Percentiles rank a stretch among this genome's conserved stretches.
Evolutionary conservation across 768 basidiomycete genomes (phyloP).

Genomic region (Russula sp.): DNA sequence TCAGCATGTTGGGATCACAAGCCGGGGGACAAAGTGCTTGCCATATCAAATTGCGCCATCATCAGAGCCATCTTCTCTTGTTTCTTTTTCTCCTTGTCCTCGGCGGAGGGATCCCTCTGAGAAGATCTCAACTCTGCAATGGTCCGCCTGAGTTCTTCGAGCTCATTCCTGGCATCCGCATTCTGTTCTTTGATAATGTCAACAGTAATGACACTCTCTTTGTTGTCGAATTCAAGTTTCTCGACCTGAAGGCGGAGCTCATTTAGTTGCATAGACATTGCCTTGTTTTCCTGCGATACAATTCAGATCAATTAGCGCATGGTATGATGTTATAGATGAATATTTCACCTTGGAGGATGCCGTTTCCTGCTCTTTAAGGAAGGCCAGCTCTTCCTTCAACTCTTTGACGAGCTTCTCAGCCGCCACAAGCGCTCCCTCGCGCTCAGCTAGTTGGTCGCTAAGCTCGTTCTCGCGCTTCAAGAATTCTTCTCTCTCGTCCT

Average conservation of each 20-base stretch:
- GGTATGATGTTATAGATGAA: constrained; percentile 4
- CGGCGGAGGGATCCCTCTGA: constrained; percentile 80
- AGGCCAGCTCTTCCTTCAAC: constrained; percentile 79
- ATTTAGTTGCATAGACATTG: constrained; percentile 88
- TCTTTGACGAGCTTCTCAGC: constrained; percentile 87
- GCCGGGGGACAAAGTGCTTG: constrained; percentile 36
- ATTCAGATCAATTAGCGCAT: constrained; percentile 1
- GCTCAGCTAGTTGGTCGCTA: constrained; percentile 88
- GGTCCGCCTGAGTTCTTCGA: constrained; percentile 83
- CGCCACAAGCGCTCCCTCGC: constrained; percentile 70
- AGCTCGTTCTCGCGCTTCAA: constrained; percentile 94
- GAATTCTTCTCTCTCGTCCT: constrained; percentile 98
- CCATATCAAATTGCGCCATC: constrained; percentile 99
- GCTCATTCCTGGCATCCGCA: constrained; percentile 73
- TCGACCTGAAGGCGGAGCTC: constrained; percentile 90
- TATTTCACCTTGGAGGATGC: constrained; percentile 61
- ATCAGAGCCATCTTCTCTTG: constrained; percentile 99
- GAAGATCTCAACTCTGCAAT: constrained; percentile 71
- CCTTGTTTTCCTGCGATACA: constrained; percentile 74
- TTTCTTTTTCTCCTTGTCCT: constrained; percentile 98
- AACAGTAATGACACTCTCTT: constrained; percentile 86
- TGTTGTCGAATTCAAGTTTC: constrained; percentile 91
- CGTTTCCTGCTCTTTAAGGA: constrained; percentile 88
- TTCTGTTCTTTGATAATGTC: constrained; percentile 97
- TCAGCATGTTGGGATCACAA: constrained; percentile 4